Conservation (phyloP, 179 eudicot species). For the Pouteria campechiana region DNA sequence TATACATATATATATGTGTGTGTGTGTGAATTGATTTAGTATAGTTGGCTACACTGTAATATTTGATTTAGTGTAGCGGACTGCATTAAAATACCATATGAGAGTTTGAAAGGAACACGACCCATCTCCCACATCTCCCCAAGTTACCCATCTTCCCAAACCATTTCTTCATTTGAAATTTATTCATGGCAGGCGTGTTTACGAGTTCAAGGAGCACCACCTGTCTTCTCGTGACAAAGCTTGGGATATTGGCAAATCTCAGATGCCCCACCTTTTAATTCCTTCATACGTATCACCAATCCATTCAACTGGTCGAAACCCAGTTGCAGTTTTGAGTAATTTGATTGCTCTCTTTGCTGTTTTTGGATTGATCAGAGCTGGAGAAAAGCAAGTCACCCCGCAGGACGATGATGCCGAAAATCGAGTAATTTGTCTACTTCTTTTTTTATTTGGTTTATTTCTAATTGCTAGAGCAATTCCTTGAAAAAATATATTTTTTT, state of each 20-base stretch:
- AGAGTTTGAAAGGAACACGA: no score
- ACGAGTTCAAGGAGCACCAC: background rate
- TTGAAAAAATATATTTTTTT: no score
- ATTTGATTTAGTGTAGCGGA: no score
- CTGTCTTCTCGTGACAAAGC: background rate
- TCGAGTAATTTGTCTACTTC: constrained; percentile 9
- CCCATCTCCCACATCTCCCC: no score
- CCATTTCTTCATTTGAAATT: no score
- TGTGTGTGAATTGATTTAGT: no score
- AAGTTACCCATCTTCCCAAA: no score
- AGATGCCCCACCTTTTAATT: background rate
- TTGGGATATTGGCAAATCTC: background rate
- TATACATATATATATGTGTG: no score
- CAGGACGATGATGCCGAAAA: constrained; percentile 4
- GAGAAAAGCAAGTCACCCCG: constrained; percentile 8
- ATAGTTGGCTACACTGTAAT: no score
- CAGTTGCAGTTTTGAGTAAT: constrained; percentile 4
- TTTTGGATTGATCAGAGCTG: constrained; percentile 28
- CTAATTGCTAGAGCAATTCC: background rate
- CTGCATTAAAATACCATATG: no score
- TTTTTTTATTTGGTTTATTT: background rate
- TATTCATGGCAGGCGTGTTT: constrained; percentile 6
- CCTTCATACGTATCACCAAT: background rate
- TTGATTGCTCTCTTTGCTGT: constrained; percentile 8
- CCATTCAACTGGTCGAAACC: constrained; percentile 1